Evolutionary conservation across 495 filamentous ascomycete species (phyloP).

Genomic region (Trichoderma reesei): DNA sequence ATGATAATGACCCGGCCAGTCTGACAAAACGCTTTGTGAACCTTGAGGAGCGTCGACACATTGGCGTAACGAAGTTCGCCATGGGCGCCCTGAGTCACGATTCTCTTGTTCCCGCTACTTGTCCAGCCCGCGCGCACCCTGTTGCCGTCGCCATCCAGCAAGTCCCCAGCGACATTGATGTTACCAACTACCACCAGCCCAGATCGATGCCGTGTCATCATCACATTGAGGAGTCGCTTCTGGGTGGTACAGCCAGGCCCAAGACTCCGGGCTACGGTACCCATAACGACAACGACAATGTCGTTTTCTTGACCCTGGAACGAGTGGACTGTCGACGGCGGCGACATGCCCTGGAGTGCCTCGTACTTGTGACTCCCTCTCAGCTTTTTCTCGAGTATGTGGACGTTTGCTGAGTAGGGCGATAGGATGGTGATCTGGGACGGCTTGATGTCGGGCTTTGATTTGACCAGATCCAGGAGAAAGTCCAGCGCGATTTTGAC

Average conservation of each 20-base stretch:
- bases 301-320: constrained; percentile 13
- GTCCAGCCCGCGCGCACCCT: no score
- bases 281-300: constrained; percentile 13
- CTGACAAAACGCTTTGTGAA: no score
- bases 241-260: constrained; percentile 14
- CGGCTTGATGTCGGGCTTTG: not conserved
- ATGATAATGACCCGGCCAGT: no score
- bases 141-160: no score
- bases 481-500: constrained; percentile 10
- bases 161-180: constrained; percentile 11
- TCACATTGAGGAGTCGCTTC: constrained; percentile 12
- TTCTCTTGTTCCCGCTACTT: no score
- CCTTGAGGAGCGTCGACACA: no score
- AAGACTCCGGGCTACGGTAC: constrained; percentile 9
- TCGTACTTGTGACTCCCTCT: constrained; percentile 1
- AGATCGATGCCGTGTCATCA: constrained; percentile 11
- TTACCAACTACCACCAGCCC: constrained; percentile 13
- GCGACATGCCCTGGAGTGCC: not conserved
- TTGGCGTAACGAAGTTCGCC: no score
- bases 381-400: no score
- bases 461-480: constrained; percentile 8
- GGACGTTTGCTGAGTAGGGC: constrained; percentile 14
- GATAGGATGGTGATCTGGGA: constrained; percentile 10
- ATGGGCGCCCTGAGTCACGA: no score
- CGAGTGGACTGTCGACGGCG: constrained; percentile 6